Conservation (phyloP, 2,329 filamentous ascomycete genomes). For the Dothidotthia symphoricarpi region DNA sequence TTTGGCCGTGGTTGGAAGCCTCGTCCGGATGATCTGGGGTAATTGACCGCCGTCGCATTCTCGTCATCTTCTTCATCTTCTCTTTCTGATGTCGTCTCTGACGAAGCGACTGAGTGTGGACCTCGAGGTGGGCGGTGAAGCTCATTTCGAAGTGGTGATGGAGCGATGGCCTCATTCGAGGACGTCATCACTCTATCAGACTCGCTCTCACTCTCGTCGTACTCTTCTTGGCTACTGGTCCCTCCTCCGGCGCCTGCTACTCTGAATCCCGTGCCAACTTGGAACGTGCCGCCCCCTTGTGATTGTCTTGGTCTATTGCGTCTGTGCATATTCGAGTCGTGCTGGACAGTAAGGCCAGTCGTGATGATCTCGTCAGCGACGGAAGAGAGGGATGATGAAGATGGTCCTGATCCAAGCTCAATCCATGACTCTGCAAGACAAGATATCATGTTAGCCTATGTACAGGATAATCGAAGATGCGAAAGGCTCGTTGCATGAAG, state of each 20-base stretch:
- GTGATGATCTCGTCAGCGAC: slow-evolving; percentile 86
- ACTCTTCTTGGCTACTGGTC: slow-evolving; percentile 91
- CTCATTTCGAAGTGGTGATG: slow-evolving; percentile 35
- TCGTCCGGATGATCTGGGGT: slow-evolving; percentile 52
- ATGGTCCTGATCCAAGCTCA: slow-evolving; percentile 88
- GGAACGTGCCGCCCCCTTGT: slow-evolving; percentile 29
- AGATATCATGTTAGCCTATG: slow-evolving; percentile 13
- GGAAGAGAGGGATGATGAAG: slow-evolving; percentile 86
- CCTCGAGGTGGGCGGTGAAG: slow-evolving; percentile 25
- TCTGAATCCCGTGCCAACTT: slow-evolving; percentile 38
- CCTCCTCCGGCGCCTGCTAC: slow-evolving; percentile 46
- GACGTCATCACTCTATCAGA: slow-evolving; percentile 70
- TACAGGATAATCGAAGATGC: not conserved
- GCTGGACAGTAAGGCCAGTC: slow-evolving; percentile 75
- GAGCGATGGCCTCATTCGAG: slow-evolving; percentile 59
- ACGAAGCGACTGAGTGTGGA: slow-evolving; percentile 36
- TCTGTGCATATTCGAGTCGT: slow-evolving; percentile 60
- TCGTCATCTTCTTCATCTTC: slow-evolving; percentile 62
- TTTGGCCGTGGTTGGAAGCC: slow-evolving; percentile 85
- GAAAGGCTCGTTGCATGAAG: not conserved
- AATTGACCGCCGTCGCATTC: slow-evolving; percentile 77
- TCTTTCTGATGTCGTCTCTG: slow-evolving; percentile 39
- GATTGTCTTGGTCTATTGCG: slow-evolving; percentile 51
- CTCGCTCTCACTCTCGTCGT: slow-evolving; percentile 89
- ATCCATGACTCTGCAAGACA: slow-evolving; percentile 81